Base-by-base conservation (phyloP, 495 filamentous ascomycete genomes). In the Achaetomiella virescens region DNA sequence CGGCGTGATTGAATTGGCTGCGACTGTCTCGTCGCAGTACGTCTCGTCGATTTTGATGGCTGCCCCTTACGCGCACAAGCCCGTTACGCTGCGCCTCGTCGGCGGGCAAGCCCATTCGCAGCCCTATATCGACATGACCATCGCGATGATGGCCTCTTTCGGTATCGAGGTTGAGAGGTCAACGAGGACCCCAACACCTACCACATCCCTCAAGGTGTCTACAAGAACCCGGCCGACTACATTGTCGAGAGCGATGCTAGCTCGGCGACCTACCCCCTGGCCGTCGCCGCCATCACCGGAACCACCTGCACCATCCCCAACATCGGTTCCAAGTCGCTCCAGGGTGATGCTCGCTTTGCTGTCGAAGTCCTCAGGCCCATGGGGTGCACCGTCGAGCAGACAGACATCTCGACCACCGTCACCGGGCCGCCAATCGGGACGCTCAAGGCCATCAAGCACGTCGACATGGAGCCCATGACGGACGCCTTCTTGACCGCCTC, bases 401-500 rank as follows among this genome's bases (percentile, higher is more conserved):
- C 86, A 3, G 84, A 83, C 36, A 80, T 74, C 31, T 96, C 91
- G 1, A 99, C 93, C 12, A 97, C 92, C 2, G 95, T 99, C 14
- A 93, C 84, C 40, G 93, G 93, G 2, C 92, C 92, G n/a, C 71
- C 80, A 15, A 73, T 74, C 52, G 92, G 91, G 21, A 71, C 78
- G 5, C 72, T 99, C 40, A 84, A 84, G 58, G 77, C 84, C 2
- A 81, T 91, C 45, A 66, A 75, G 12, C 73, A 76, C 17, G 84
- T 97, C 24, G 91, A 99, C 64, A 99, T 99, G 93, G 93, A 97
- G 66, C 88, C 91, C 15, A 99, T 99, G 93, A 99, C 93, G 0
- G 93, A 99, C 75, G 93, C 93, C 49, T 99, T 99, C 80, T 76
- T 99, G 27, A 95, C 89, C 24, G 93, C 93, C 17, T 92, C 90